These are phyloP conservation scores for Allomyces javanicus DNA, from an alignment of 192 early-diverging fungal species.

Conservation along the genomic window DNA sequence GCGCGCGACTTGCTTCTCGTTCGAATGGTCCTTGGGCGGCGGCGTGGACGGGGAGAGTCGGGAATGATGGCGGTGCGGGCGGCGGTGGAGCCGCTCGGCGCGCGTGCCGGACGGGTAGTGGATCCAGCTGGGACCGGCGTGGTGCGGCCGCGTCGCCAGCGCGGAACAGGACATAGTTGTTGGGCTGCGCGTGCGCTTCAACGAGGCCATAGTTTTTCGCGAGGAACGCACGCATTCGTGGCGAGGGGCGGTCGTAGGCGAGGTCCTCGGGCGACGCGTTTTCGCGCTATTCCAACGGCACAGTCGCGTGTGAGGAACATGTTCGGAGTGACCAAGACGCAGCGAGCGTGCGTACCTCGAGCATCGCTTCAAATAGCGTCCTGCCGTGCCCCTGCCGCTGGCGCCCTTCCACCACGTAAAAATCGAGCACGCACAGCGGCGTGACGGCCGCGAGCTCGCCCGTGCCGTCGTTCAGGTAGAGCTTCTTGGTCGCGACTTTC, in stretches of 20 bases:
- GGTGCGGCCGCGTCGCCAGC: neutral
- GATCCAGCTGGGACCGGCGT: neutral
- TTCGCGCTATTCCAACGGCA: slow-evolving; percentile 11
- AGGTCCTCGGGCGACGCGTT: slow-evolving; percentile 12
- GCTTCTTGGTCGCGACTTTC: neutral
- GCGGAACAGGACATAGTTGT: neutral
- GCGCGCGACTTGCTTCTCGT: too few species aligned
- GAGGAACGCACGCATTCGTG: slow-evolving; percentile 17
- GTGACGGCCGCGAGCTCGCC: slow-evolving; percentile 15
- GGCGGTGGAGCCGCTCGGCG: neutral
- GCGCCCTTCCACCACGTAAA: slow-evolving; percentile 19
- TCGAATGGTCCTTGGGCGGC: neutral
- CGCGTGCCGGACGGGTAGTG: neutral
- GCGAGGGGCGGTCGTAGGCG: slow-evolving; percentile 29
- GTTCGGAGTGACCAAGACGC: too few species aligned
- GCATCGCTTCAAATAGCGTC: slow-evolving; percentile 25
- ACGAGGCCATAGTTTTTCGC: slow-evolving; percentile 18
- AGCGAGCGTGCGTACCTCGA: slow-evolving; percentile 6
- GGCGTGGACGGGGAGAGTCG: neutral
- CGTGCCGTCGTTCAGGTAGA: slow-evolving; percentile 12
- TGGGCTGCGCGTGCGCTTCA: slow-evolving; percentile 2
- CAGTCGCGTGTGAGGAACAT: too few species aligned
- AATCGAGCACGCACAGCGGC: slow-evolving; percentile 28
- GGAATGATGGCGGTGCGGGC: neutral
- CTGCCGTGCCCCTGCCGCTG: slow-evolving; percentile 24